Evolutionary conservation across 2,329 filamentous ascomycete species (phyloP).

Genomic region (Ascocoryne sarcoides): DNA sequence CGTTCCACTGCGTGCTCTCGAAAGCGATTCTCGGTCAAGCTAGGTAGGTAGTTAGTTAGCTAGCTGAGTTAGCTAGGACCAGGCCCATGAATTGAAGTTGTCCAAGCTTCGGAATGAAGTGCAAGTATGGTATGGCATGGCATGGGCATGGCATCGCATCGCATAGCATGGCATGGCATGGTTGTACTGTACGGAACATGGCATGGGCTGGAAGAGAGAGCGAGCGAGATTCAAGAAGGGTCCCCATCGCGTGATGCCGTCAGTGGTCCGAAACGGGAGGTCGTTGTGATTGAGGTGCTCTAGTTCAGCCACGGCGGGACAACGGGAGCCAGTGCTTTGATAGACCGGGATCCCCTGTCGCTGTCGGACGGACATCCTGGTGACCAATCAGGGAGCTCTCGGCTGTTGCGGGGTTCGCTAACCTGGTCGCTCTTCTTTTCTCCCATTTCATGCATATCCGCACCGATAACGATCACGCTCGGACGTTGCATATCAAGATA

Average conservation of each 20-base stretch:
- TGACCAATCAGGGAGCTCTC: too few species aligned
- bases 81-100: too few species aligned
- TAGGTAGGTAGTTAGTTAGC: too few species aligned
- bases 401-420: background rate
- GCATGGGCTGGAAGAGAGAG: too few species aligned
- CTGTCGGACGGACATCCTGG: too few species aligned
- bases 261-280: slow-evolving; percentile 9
- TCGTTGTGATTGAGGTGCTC: slow-evolving; percentile 5
- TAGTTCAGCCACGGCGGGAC: background rate
- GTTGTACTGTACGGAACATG: too few species aligned
- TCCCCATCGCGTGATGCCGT: slow-evolving; percentile 14
- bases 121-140: too few species aligned
- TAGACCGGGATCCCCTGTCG: background rate
- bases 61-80: too few species aligned
- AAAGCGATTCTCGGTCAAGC: too few species aligned
- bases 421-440: background rate
- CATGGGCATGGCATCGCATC: too few species aligned
- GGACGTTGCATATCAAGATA: slow-evolving; percentile 8
- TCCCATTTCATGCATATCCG: slow-evolving; percentile 16
- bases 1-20: slow-evolving; percentile 1
- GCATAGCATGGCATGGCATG: too few species aligned
- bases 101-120: too few species aligned
- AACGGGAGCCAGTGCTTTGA: slow-evolving; percentile 3
- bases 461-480: background rate
- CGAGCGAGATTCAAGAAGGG: slow-evolving; percentile 1